Evolutionary conservation across 495 filamentous ascomycete species (phyloP), one percentile per base, ranked within the genome.

Genomic region (Xylaria castorea): DNA sequence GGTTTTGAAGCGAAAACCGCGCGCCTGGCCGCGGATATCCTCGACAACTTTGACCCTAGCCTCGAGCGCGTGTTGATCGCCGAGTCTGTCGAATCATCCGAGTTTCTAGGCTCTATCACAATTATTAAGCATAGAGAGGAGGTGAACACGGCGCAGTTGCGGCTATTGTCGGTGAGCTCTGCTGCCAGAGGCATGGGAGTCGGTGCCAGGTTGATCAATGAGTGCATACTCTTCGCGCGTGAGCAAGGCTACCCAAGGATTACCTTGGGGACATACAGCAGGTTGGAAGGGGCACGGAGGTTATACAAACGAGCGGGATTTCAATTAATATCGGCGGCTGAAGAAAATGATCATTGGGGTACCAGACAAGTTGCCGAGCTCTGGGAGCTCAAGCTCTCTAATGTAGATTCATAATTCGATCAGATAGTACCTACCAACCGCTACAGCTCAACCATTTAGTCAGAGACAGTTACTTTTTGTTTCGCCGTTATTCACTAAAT

Each of bases 91-190:
- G 66, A 50, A 32, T 57, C 66, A 2, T 18, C 48, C 50, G 1
- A 42, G 66, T 68, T 57, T 12, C 50, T 68, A 18, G 66, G 66
- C 36, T 68, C 66, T 5, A 51, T 68, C 48, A 50, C 66, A 14
- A 27, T 68, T 1, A 44, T 68, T 5, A 68, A 68, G 50, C 66
- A 68, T 6, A 57, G 50, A 48, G 2, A 12, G n/a, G 48, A 68
- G 50, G 48, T 36, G n/a, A 57, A 42, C 66, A 44, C 36, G n/a
- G 66, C 66, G 34, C 66, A 68, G 3, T 12, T 68, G 36, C 66
- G 66, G 34, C 48, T 68, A 5, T 18, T 68, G 36, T 32, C 42
- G 20, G 66, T 68, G 5, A 50, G 14, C n/a, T 36, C 48, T 42
- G 50, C 66, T 18, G 66, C 50, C n/a, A 51, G 66, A 34, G 66